Percentiles rank a stretch among this genome's conserved stretches.
Evolutionary conservation across 2,329 filamentous ascomycete genomes (phyloP).

Genomic region (Colletotrichum lindemuthianum): DNA sequence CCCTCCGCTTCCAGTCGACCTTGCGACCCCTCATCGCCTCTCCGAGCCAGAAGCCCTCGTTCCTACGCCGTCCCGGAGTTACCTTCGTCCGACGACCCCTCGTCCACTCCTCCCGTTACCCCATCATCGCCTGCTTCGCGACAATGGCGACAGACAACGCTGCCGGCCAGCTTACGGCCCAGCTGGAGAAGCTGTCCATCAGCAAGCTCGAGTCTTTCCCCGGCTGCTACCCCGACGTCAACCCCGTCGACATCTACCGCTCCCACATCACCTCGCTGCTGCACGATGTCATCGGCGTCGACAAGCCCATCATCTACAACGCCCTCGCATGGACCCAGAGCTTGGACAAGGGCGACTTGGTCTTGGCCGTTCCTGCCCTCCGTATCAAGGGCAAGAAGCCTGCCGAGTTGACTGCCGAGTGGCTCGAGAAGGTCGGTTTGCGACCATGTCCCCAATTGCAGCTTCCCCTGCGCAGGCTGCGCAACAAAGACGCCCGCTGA

Average conservation of each 20-base stretch:
- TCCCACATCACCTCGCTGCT: slow-evolving; percentile 78
- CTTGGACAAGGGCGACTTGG: slow-evolving; percentile 84
- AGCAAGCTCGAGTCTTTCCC: slow-evolving; percentile 56
- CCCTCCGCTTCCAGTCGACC: slow-evolving; percentile 11
- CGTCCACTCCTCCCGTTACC: slow-evolving; percentile 1
- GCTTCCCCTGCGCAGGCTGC: background rate
- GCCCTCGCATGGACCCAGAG: slow-evolving; percentile 82
- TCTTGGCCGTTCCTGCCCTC: slow-evolving; percentile 82
- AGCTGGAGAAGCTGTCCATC: slow-evolving; percentile 49
- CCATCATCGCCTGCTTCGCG: slow-evolving; percentile 16
- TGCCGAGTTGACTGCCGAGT: slow-evolving; percentile 68
- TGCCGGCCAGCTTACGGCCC: slow-evolving; percentile 46
- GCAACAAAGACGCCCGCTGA: background rate
- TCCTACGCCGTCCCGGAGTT: slow-evolving; percentile 1
- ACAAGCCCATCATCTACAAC: slow-evolving; percentile 76
- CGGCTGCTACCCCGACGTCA: slow-evolving; percentile 72
- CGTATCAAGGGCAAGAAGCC: slow-evolving; percentile 78
- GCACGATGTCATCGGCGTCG: slow-evolving; percentile 74
- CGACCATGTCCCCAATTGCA: background rate
- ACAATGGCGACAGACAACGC: slow-evolving; percentile 41
- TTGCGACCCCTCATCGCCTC: slow-evolving; percentile 16
- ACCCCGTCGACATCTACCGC: slow-evolving; percentile 83
- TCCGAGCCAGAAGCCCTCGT: slow-evolving; percentile 11
- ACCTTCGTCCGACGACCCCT: slow-evolving; percentile 15
- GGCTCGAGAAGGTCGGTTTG: slow-evolving; percentile 64